These are phyloP conservation scores for Polygonum aviculare DNA, from an alignment of 148 eudicot species.

Conservation along the genomic window DNA sequence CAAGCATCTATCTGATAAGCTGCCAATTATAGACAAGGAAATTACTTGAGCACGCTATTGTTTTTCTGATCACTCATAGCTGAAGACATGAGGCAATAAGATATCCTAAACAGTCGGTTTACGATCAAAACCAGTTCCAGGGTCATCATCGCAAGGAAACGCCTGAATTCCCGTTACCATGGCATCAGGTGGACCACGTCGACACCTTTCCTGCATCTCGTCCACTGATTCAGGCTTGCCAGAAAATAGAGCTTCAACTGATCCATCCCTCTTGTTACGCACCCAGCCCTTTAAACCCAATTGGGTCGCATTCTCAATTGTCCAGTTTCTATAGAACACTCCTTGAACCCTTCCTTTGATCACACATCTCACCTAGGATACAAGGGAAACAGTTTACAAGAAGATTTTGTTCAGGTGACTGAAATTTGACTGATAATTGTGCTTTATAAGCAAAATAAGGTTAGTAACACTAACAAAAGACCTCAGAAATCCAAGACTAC, in stretches of 20 bases:
- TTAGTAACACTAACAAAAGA: not conserved
- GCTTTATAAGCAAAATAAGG: not conserved
- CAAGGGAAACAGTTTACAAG: not conserved
- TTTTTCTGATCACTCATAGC: not conserved
- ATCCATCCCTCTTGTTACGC: conserved; percentile 70
- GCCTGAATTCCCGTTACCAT: conserved; percentile 61
- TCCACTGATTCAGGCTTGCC: conserved; percentile 57
- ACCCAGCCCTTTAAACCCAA: conserved; percentile 87
- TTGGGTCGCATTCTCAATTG: conserved; percentile 65
- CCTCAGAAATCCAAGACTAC: not conserved
- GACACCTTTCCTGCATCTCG: conserved; percentile 79
- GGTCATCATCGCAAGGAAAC: conserved; percentile 48
- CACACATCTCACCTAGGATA: conserved; percentile 62
- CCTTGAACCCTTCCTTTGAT: conserved; percentile 93
- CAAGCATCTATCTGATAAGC: conserved; percentile 1
- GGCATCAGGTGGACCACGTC: conserved; percentile 70
- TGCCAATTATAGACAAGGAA: not conserved
- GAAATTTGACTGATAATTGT: too few species aligned
- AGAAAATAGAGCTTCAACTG: conserved; percentile 80
- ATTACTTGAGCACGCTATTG: not conserved
- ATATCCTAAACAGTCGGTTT: conserved; percentile 39
- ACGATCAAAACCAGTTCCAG: conserved; percentile 56
- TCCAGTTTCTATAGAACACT: conserved; percentile 81
- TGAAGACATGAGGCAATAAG: not conserved
- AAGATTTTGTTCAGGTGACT: too few species aligned